Conservation (phyloP, 495 filamentous ascomycete genomes). For the Clavariopsis aquatica region DNA sequence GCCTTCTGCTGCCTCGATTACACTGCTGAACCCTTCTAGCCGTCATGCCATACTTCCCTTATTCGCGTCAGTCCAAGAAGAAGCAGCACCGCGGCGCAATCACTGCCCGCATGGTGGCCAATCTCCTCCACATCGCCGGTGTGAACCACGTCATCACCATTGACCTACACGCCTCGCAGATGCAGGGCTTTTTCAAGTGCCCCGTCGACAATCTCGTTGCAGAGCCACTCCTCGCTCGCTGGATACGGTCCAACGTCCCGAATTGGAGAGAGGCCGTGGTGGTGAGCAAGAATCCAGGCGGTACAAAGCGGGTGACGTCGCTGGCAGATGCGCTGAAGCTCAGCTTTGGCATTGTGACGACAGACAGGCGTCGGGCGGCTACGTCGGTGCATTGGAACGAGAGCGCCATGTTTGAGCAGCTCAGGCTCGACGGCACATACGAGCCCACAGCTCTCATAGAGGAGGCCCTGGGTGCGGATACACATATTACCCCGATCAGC, state of each 20-base stretch:
- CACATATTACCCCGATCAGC: constrained; percentile 25
- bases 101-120: constrained; percentile 94
- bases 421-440: constrained; percentile 42
- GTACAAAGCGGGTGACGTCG: constrained; percentile 96
- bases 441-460: constrained; percentile 32
- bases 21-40: constrained; percentile 54
- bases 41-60: constrained; percentile 98
- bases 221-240: constrained; percentile 92
- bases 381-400: constrained; percentile 59
- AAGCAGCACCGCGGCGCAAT: constrained; percentile 96
- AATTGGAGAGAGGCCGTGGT: constrained; percentile 91
- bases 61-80: constrained; percentile 98
- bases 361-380: constrained; percentile 71
- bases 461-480: constrained; percentile 30
- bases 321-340: constrained; percentile 94
- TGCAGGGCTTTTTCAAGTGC: constrained; percentile 98
- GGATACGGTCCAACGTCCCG: constrained; percentile 85
- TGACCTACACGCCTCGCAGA: constrained; percentile 87
- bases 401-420: constrained; percentile 56
- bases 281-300: constrained; percentile 96
- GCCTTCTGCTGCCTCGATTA: constrained; percentile 43
- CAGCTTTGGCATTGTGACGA: constrained; percentile 96
- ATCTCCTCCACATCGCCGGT: constrained; percentile 87
- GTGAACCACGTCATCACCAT: constrained; percentile 97
- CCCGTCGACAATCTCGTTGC: constrained; percentile 97